These are phyloP conservation scores for Sedum album DNA, from an alignment of 164 flowering plant genomes.

Conservation along the genomic window DNA sequence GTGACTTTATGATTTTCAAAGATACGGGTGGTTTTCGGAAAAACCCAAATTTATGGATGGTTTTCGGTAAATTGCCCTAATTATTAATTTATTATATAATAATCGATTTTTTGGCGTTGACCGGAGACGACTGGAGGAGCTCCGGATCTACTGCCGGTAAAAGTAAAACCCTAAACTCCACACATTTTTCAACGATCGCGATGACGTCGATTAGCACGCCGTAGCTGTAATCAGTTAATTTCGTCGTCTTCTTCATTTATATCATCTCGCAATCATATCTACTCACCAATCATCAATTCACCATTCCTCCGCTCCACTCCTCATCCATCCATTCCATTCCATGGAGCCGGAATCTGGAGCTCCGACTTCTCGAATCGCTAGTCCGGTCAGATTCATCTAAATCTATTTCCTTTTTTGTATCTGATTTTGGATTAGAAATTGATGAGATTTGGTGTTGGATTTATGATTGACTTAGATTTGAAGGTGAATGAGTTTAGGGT, in stretches of 20 bases:
- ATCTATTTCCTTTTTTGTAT: not conserved
- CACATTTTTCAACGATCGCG: not conserved
- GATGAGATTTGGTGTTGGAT: not conserved
- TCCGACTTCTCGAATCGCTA: not conserved
- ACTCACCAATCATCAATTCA: not conserved
- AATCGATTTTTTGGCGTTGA: not conserved
- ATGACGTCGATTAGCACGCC: not conserved
- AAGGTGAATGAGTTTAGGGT: not conserved
- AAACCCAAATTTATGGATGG: too few species aligned
- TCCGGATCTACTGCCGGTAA: too few species aligned
- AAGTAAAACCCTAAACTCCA: not conserved
- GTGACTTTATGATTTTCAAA: too few species aligned
- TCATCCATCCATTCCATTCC: not conserved
- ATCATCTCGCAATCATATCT: not conserved
- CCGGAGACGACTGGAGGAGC: not conserved
- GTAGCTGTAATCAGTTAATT: not conserved
- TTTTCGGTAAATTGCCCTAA: too few species aligned
- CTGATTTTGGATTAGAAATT: not conserved
- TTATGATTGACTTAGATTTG: not conserved
- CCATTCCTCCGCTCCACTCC: not conserved
- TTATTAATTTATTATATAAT: too few species aligned
- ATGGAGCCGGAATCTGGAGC: constrained; percentile 5
- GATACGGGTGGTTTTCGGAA: too few species aligned
- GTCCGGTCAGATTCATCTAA: not conserved
- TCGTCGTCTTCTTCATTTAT: not conserved